Base-by-base conservation (phyloP, 208 protist species). In the Leishmania turanica region DNA sequence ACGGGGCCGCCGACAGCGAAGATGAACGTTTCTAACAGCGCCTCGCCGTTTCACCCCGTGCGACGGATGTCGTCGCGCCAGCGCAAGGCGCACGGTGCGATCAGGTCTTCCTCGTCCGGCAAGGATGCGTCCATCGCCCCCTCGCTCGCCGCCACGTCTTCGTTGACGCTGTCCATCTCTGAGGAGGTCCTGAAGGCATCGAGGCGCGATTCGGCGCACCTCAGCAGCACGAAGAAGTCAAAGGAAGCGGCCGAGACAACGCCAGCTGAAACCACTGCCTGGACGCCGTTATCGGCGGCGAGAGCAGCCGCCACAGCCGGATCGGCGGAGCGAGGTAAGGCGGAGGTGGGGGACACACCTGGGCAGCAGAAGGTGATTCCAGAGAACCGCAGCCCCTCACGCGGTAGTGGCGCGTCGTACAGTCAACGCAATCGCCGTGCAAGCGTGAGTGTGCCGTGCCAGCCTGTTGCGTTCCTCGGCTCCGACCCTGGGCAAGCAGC, bases 381-480 rank as follows among this genome's bases (percentile, higher is more conserved):
- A 49, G 40, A 31, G 3, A 31, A 13, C 40, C 24, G 3, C 9
- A 8, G 24, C 1, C 15, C 71, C 51, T 54, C 40, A 34, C 51
- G 71, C 51, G 71, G 31, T 24, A 58, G 49, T 15, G 49, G 49
- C 40, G 24, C 21, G 54, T 85, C 76, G 47, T 78, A 78, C 81
- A 81, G 77, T 27, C 76, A 78, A 42, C 77, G 77, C 3, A 70
- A 74, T 27, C 77, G 77, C 49, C 81, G 51, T 54, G 65, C 71
- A 0, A 40, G 70, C 1, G 64, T 60, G 24, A 65, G 62, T 31
- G 64, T 81, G 64, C 62, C 77, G 31, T 66, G 71, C 40, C 77
- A 78, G 71, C 81, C 81, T 65, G 62, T 85, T 51, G 73, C 76
- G 2, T 85, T 85, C 42, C 77, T 85, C 40, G 81, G 76, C 62